Evolutionary conservation across 1,284 basidiomycete species (phyloP), one percentile per base, ranked within the genome.

Genomic region (Phellinidium pouzarii): DNA sequence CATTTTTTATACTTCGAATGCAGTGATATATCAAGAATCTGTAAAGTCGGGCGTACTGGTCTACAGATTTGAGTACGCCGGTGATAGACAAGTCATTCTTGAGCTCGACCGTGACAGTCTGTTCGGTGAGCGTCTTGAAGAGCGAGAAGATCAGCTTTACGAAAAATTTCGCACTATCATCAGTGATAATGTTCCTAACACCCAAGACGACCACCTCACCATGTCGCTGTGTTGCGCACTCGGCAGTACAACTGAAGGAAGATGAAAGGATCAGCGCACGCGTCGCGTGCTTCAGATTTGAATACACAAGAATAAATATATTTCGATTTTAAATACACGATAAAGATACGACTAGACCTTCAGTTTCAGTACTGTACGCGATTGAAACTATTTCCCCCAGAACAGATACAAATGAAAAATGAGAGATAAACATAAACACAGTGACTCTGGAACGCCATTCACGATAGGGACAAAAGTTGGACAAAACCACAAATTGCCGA

Each of bases 61-160:
- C 95, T 44, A 99, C 95, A 48, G 92, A 95, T 76, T 96, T 97
- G 62, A 99, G 74, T 20, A 93, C 90, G 2, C 96, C 96, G 11
- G 91, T 93, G 67, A 99, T 95, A 17, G 91, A 94, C 50, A 99
- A 84, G 71, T 99, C 95, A 72, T 99, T 99, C 75, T 99, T 99
- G 64, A 99, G 85, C 70, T 99, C 95, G 61, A 99, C 94, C 14
- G 93, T 96, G 63, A 97, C 93, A 61, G 86, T 82, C 67, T 97
- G 94, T 70, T 96, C 94, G 3, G 95, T 98, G 48, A 99, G 82
- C 12, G 95, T 99, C 74, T 99, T 99, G 86, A 99, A 99, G 42
- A 98, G 94, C 45, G 92, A 94, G 72, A 95, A 95, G 63, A 95
- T 95, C 62, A 95, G 82, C 93, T 94, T 42, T n/a, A n/a, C 3